These are phyloP conservation scores for Nematocida sp. DNA, from an alignment of 371 early-diverging fungal genomes.

Conservation along the genomic window DNA sequence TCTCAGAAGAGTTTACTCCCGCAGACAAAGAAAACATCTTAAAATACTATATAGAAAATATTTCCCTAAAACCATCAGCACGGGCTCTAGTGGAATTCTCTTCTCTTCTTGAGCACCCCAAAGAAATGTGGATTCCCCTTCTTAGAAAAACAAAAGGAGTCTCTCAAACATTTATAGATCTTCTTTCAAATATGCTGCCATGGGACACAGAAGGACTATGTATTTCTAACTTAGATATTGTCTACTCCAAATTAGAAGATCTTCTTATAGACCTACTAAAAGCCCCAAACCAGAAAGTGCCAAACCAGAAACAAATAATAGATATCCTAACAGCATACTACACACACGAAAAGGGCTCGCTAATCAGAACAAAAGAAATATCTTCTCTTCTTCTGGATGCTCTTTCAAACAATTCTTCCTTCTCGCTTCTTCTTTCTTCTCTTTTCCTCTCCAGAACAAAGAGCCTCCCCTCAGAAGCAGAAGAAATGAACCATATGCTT, in stretches of 20 bases:
- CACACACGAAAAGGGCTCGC: constrained; percentile 4
- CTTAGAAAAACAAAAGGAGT: constrained; percentile 16
- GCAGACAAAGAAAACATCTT: neutral
- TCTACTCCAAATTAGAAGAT: constrained; percentile 32
- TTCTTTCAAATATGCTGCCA: neutral
- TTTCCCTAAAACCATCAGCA: neutral
- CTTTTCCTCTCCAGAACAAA: constrained; percentile 31
- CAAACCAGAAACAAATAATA: neutral
- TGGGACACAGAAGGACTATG: neutral
- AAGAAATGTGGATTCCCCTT: neutral
- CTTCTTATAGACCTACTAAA: neutral
- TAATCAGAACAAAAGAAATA: constrained; percentile 1
- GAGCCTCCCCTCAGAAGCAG: constrained; percentile 40
- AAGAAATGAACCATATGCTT: constrained; percentile 24
- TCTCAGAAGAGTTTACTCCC: neutral
- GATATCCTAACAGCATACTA: constrained; percentile 19
- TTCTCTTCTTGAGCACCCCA: neutral
- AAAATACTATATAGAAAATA: constrained; percentile 10
- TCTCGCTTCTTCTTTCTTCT: constrained; percentile 11
- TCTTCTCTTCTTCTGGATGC: neutral
- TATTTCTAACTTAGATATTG: neutral
- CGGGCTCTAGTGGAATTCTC: constrained; percentile 13
- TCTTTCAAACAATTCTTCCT: neutral
- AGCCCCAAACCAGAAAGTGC: neutral
- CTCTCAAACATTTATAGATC: neutral